A percentile compares a stretch with the other conserved stretches of the same genome.
Evolutionary conservation across 208 protist genomes (phyloP).

Genomic region (Leishmania lainsoni): DNA sequence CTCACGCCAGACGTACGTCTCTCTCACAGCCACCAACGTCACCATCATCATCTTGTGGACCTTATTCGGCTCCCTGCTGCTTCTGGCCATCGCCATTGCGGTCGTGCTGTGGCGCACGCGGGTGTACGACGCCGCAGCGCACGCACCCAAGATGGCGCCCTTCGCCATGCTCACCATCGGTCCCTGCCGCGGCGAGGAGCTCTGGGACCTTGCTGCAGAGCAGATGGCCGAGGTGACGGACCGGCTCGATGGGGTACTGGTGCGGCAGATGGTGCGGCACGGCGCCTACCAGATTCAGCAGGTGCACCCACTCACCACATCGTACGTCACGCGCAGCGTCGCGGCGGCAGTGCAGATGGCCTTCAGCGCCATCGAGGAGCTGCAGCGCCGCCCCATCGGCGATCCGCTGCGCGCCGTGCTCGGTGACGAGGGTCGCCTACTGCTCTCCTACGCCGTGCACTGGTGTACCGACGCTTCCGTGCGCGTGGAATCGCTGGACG

Average conservation of each 20-base stretch:
- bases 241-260: conserved; percentile 39
- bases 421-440: conserved; percentile 56
- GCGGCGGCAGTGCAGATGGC: conserved; percentile 60
- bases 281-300: conserved; percentile 69
- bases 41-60: conserved; percentile 39
- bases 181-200: conserved; percentile 53
- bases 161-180: conserved; percentile 80
- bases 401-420: conserved; percentile 50
- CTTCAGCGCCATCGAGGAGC: conserved; percentile 59
- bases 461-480: conserved; percentile 80
- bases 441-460: conserved; percentile 69
- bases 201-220: conserved; percentile 70
- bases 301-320: conserved; percentile 71
- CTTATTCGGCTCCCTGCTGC: conserved; percentile 26
- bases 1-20: conserved; percentile 9
- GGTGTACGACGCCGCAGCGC: conserved; percentile 49
- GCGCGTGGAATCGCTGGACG: conserved; percentile 34
- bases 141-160: conserved; percentile 74
- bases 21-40: conserved; percentile 19
- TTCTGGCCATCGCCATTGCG: conserved; percentile 29
- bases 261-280: conserved; percentile 37
- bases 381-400: conserved; percentile 58
- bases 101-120: conserved; percentile 44
- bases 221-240: conserved; percentile 66
- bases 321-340: conserved; percentile 52